Base-by-base conservation (phyloP, 352 stramenopile species). In the Phytophthora hibernalis region DNA sequence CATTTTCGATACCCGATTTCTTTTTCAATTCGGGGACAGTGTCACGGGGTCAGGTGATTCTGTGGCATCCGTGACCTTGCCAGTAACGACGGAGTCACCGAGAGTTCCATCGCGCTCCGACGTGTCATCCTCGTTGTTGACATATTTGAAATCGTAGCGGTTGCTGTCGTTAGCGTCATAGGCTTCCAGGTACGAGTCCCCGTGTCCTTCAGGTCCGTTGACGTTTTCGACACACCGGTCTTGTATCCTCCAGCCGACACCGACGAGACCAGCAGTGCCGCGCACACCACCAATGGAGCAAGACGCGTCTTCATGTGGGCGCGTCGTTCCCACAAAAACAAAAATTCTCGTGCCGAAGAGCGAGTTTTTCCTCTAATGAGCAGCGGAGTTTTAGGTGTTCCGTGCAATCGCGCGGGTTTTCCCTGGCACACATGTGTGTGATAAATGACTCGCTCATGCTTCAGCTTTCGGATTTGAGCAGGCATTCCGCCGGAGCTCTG, bases 331-430 rank as follows among this genome's bases (percentile, higher is more conserved):
- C 40, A 7, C 40, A 35, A 20, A 45, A 48, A 37, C 15, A 65
- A 12, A 20, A 48, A 38, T 35, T 28, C 49, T 30, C 42, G 60
- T 61, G 50, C 42, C 51, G 31, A 37, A 68, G 60, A 68, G 60
- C 50, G 60, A 68, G 60, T 60, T 68, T 61, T 68, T 68, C 60
- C 51, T 67, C n/a, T 68, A 68, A 68, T 68, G 60, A 68, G 51
- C 60, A 61, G 21, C 60, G 51, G 49, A 48, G 51, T 40, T 37
- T 61, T 42, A 49, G 21, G 50, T 48, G 15, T 48, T 67, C 59
- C 18, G 37, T 67, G 24, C 30, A 33, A 68, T 68, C 60, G 60
- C 33, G 59, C 33, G 43, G 40, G 59, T 67, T 54, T 60, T 67
- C 59, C 58, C 52, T 67, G 50, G 28, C 40, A 58, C 59, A 56